These are phyloP conservation scores for Chaetomium fimeti DNA, from an alignment of 495 filamentous ascomycete species.

Conservation along the genomic window DNA sequence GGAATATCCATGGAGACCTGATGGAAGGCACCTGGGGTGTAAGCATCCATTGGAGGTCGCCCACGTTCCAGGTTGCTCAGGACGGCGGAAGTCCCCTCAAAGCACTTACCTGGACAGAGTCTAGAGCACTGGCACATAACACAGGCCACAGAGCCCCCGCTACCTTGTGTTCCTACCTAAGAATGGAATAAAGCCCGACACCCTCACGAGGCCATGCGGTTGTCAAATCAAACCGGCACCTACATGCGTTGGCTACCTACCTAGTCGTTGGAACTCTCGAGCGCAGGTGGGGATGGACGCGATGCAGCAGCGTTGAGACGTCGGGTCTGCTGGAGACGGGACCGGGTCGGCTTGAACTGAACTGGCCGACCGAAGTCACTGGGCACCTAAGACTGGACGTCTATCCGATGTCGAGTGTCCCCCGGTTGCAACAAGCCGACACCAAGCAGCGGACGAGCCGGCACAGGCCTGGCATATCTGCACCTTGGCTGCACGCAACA, in stretches of 20 bases:
- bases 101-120: not conserved
- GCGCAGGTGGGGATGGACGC: not conserved
- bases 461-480: not conserved
- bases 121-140: not conserved
- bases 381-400: not conserved
- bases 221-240: not conserved
- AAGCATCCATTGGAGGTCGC: too few relatives aligned
- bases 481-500: not conserved
- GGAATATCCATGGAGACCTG: too few relatives aligned
- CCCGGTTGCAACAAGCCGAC: constrained; percentile 1
- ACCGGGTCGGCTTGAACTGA: not conserved
- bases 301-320: not conserved
- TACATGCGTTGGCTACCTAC: not conserved
- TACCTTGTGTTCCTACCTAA: constrained; percentile 13
- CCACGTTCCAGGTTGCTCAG: not conserved
- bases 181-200: constrained; percentile 13
- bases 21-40: too few relatives aligned
- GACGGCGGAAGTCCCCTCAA: not conserved
- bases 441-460: not conserved
- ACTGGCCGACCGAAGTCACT: not conserved
- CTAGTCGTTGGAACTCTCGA: not conserved
- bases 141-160: constrained; percentile 9
- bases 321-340: not conserved
- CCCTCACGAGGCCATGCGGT: not conserved
- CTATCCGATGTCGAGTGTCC: not conserved